A percentile compares a stretch with the other conserved stretches of the same genome.
Conservation (phyloP, 495 filamentous ascomycete species). For the Elaphomyces granulatus region DNA sequence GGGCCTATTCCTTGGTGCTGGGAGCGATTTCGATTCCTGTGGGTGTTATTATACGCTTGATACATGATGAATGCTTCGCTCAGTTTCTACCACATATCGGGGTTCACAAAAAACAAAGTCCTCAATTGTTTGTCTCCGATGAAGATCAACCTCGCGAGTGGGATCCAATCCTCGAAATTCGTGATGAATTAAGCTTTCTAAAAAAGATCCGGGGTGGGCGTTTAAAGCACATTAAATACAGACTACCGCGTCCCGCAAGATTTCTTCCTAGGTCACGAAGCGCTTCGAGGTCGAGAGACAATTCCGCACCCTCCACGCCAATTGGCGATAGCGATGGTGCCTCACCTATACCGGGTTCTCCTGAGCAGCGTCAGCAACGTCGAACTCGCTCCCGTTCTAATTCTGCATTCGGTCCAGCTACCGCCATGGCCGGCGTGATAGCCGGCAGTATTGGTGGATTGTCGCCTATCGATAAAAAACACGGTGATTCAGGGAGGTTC, state of each 20-base stretch:
- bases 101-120: conserved; percentile 28
- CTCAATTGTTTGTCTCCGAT: conserved; percentile 50
- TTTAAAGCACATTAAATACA: conserved; percentile 73
- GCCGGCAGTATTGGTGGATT: conserved; percentile 77
- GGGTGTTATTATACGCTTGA: conserved; percentile 54
- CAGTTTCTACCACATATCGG: conserved; percentile 40
- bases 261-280: conserved; percentile 58
- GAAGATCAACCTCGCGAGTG: conserved; percentile 57
- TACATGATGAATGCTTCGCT: conserved; percentile 52
- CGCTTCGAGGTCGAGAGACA: conserved; percentile 59
- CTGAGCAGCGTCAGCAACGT: conserved; percentile 56
- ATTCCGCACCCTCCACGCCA: conserved; percentile 57
- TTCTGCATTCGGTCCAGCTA: conserved; percentile 68
- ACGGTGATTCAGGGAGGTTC: conserved; percentile 37
- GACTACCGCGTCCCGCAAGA: conserved; percentile 64
- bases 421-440: conserved; percentile 73
- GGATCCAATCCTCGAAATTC: conserved; percentile 47
- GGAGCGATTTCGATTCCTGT: conserved; percentile 58
- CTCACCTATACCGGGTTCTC: conserved; percentile 43
- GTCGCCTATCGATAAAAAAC: conserved; percentile 62
- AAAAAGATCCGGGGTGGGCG: conserved; percentile 69
- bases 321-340: conserved; percentile 30
- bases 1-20: conserved; percentile 60
- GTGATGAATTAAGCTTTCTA: conserved; percentile 64
- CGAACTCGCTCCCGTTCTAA: conserved; percentile 73